phyloP scores from a whole-genome alignment of 306 rosid species.

The Malus domestica region ASM211411v1 NC_041789.1:18432501-18433000 shows the following conservation, averaged over 20 bases:
- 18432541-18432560: not conserved
- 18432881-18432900: not conserved
- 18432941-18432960: no score
- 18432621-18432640: conserved; percentile 15
- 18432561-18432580: not conserved
- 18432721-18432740: not conserved
- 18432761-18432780: no score
- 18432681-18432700: not conserved
- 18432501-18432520: not conserved
- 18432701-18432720: not conserved
- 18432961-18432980: not conserved
- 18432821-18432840: not conserved
- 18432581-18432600: not conserved
- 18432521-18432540: not conserved
- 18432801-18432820: not conserved
- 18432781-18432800: not conserved
- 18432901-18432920: no score
- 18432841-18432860: no score
- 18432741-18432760: not conserved
- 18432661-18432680: not conserved
- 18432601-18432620: not conserved
- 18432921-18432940: no score
- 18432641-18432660: conserved; percentile 19
- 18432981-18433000: no score
- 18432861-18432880: no score